phyloP scores from a whole-genome alignment of 2,329 filamentous ascomycete genomes.

The Phoma sp. region DNA sequence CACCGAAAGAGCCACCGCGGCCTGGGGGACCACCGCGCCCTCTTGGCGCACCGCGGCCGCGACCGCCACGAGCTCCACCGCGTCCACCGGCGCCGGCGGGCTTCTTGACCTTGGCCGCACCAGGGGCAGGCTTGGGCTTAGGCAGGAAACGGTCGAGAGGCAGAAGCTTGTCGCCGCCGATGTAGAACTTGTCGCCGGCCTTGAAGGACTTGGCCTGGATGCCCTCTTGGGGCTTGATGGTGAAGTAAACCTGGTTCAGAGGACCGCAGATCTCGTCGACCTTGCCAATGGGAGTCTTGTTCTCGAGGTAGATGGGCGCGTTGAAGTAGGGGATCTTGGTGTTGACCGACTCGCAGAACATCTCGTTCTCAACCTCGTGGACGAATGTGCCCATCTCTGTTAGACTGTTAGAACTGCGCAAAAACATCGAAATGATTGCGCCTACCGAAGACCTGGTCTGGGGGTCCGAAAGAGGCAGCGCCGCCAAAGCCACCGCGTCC shows the following conservation, averaged over 20 bases:
- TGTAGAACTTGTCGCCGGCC: constrained; percentile 95
- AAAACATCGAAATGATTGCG: neutral
- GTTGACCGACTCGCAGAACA: constrained; percentile 96
- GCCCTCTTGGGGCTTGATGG: constrained; percentile 94
- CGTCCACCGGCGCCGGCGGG: constrained; percentile 63
- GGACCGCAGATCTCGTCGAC: constrained; percentile 97
- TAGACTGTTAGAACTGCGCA: constrained; percentile 24
- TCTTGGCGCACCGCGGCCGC: constrained; percentile 59
- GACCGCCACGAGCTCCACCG: constrained; percentile 58
- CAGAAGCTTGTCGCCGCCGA: constrained; percentile 90
- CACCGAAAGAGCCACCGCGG: constrained; percentile 49
- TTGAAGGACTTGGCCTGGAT: constrained; percentile 96
- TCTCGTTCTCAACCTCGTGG: constrained; percentile 95
- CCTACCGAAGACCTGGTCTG: constrained; percentile 52
- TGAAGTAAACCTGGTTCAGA: constrained; percentile 98
- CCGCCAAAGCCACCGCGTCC: constrained; percentile 47
- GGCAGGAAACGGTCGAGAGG: constrained; percentile 95
- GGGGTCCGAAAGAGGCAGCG: constrained; percentile 51
- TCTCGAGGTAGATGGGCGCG: constrained; percentile 97
- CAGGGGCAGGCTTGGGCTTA: constrained; percentile 79
- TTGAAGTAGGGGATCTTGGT: constrained; percentile 98
- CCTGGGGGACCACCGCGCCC: constrained; percentile 52
- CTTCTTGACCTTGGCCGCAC: constrained; percentile 72
- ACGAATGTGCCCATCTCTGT: constrained; percentile 92
- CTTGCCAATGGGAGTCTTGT: constrained; percentile 96